A percentile compares a stretch with the other conserved stretches of the same genome.
Evolutionary conservation across 2,329 filamentous ascomycete species (phyloP).

Genomic region (Thermomyces lanuginosus): DNA sequence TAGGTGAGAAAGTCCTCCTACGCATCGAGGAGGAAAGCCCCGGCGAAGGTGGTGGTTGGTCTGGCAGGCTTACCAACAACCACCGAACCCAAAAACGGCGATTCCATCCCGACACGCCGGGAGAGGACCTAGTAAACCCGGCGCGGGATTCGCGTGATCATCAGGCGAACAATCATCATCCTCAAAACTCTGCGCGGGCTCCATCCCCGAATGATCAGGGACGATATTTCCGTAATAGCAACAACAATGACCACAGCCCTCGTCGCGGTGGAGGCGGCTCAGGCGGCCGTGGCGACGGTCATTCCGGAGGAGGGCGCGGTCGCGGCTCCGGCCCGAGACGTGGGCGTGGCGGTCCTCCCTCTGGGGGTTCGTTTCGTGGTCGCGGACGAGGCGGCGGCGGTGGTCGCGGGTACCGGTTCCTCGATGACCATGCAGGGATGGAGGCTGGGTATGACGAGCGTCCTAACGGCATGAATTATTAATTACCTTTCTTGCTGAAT

Average conservation of each 20-base stretch:
- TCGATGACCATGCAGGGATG: conserved; percentile 40
- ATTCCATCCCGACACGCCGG: conserved; percentile 41
- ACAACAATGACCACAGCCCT: conserved; percentile 30
- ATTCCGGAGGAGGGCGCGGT: conserved; percentile 27
- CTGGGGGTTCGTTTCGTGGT: too few relatives aligned
- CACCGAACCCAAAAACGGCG: conserved; percentile 39
- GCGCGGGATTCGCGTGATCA: conserved; percentile 18
- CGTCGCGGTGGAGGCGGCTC: conserved; percentile 20
- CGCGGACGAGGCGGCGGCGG: conserved; percentile 21
- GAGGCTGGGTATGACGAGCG: conserved; percentile 18
- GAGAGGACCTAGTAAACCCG: conserved; percentile 34
- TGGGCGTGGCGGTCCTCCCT: conserved; percentile 26
- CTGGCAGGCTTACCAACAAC: conserved; percentile 46
- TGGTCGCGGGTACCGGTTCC: conserved; percentile 45
- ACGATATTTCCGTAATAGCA: conserved; percentile 15
- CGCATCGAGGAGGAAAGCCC: conserved; percentile 59
- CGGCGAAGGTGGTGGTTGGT: conserved; percentile 46
- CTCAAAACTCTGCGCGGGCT: conserved; percentile 11
- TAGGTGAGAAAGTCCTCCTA: conserved; percentile 73
- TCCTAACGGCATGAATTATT: too few relatives aligned
- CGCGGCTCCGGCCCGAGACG: too few relatives aligned
- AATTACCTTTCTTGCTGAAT: too few relatives aligned
- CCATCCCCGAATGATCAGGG: conserved; percentile 11
- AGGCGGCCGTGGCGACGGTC: conserved; percentile 22
- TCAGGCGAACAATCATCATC: conserved; percentile 11